phyloP scores from a whole-genome alignment of 2,329 filamentous ascomycete species.

The Incumbomyces lentus region DNA sequence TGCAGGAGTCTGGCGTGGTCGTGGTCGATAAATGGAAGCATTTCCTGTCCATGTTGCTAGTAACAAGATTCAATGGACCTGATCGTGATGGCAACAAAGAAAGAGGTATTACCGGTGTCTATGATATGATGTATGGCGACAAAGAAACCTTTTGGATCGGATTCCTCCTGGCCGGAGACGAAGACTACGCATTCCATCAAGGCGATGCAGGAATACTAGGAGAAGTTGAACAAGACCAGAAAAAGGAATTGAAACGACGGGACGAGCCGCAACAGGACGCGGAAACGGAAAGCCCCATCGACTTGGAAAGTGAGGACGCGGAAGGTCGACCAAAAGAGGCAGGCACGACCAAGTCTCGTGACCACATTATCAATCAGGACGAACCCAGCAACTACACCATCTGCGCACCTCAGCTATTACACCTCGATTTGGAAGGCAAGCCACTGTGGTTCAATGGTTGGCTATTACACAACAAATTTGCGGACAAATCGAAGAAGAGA shows the following conservation, averaged over 20 bases:
- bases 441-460: slow-evolving; percentile 42
- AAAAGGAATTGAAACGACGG: slow-evolving; percentile 4
- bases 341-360: neutral
- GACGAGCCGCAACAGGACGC: slow-evolving; percentile 6
- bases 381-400: slow-evolving; percentile 25
- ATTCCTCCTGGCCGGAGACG: slow-evolving; percentile 37
- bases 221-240: slow-evolving; percentile 1
- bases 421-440: slow-evolving; percentile 31
- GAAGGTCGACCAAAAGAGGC: neutral
- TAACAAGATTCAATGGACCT: slow-evolving; percentile 29
- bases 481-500: slow-evolving; percentile 26
- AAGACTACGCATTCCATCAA: slow-evolving; percentile 35
- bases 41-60: slow-evolving; percentile 34
- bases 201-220: slow-evolving; percentile 26
- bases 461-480: slow-evolving; percentile 33
- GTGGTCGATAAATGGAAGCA: slow-evolving; percentile 39
- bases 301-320: slow-evolving; percentile 4
- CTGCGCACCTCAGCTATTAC: slow-evolving; percentile 37
- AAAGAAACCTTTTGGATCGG: slow-evolving; percentile 43
- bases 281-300: slow-evolving; percentile 19
- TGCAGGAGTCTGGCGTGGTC: slow-evolving; percentile 38
- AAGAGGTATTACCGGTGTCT: slow-evolving; percentile 32
- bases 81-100: slow-evolving; percentile 34
- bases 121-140: slow-evolving; percentile 41
- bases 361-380: neutral